These are phyloP conservation scores for Phytophthora hibernalis DNA, from an alignment of 352 stramenopile species.

Conservation along the genomic window DNA sequence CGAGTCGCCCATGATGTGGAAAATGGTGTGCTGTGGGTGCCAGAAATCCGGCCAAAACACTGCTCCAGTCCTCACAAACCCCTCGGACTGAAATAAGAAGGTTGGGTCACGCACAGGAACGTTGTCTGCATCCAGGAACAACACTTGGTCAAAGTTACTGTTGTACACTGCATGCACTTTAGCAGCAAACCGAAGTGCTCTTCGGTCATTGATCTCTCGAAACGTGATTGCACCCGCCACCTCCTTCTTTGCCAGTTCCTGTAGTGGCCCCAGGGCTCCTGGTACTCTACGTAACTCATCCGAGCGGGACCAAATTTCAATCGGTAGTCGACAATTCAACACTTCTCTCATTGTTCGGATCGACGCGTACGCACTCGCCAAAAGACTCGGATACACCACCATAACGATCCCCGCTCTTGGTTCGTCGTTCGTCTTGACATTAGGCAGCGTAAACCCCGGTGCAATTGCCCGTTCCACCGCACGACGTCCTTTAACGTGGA, in stretches of 20 bases:
- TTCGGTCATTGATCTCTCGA: constrained; percentile 29
- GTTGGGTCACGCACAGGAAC: constrained; percentile 51
- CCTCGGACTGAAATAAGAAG: constrained; percentile 49
- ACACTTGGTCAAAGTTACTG: constrained; percentile 48
- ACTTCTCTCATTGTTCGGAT: constrained; percentile 48
- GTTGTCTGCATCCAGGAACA: constrained; percentile 71
- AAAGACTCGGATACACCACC: constrained; percentile 55
- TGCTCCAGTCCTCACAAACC: constrained; percentile 51
- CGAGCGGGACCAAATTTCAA: constrained; percentile 57
- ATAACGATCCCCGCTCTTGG: constrained; percentile 48
- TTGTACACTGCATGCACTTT: constrained; percentile 61
- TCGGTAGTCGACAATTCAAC: constrained; percentile 44
- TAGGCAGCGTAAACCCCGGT: constrained; percentile 20
- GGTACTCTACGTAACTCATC: constrained; percentile 32
- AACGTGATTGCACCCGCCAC: constrained; percentile 33
- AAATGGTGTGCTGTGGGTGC: constrained; percentile 63
- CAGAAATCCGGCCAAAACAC: constrained; percentile 82
- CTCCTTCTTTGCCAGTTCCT: constrained; percentile 27
- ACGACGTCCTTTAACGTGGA: constrained; percentile 35
- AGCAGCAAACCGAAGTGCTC: constrained; percentile 53
- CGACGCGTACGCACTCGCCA: constrained; percentile 47
- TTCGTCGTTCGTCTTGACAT: constrained; percentile 9
- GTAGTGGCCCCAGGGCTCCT: constrained; percentile 17
- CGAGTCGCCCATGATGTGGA: constrained; percentile 62
- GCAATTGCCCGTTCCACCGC: constrained; percentile 19